These are phyloP conservation scores for Fagopyrum homotropicum DNA, from an alignment of 148 eudicot genomes.

Conservation along the genomic window DNA sequence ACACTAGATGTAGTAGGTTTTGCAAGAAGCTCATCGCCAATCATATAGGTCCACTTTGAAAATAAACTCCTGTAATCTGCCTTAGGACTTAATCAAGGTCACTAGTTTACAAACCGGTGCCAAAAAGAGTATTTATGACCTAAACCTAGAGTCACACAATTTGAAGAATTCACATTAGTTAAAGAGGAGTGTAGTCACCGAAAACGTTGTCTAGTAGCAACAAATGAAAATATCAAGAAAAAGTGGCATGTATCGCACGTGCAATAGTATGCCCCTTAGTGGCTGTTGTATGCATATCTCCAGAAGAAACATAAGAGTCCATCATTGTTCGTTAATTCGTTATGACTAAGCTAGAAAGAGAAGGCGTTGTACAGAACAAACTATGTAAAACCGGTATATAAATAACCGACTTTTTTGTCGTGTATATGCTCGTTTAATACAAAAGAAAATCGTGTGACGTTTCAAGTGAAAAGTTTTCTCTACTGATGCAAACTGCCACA, in stretches of 20 bases:
- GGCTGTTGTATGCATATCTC: neutral
- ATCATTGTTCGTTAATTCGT: neutral
- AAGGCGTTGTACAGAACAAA: too few species aligned
- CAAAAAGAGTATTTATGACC: neutral
- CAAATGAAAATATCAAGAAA: neutral
- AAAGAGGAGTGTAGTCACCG: neutral
- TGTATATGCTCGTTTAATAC: neutral
- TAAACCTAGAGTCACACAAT: neutral
- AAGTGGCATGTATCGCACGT: neutral
- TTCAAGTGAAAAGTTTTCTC: neutral
- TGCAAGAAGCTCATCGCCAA: neutral
- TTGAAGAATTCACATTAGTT: neutral
- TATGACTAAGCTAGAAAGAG: neutral
- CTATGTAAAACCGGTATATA: too few species aligned
- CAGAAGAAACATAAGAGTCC: neutral
- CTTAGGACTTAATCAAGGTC: neutral
- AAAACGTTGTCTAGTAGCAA: neutral
- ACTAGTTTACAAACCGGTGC: neutral
- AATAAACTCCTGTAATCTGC: neutral
- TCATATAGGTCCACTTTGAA: neutral
- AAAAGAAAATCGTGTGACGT: neutral
- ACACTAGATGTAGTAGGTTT: neutral
- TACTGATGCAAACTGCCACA: neutral
- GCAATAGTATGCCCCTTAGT: neutral
- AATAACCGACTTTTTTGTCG: neutral